Evolutionary conservation across 768 basidiomycete species (phyloP), one percentile per base, ranked within the genome.

Genomic region (Tulasnella sp.): DNA sequence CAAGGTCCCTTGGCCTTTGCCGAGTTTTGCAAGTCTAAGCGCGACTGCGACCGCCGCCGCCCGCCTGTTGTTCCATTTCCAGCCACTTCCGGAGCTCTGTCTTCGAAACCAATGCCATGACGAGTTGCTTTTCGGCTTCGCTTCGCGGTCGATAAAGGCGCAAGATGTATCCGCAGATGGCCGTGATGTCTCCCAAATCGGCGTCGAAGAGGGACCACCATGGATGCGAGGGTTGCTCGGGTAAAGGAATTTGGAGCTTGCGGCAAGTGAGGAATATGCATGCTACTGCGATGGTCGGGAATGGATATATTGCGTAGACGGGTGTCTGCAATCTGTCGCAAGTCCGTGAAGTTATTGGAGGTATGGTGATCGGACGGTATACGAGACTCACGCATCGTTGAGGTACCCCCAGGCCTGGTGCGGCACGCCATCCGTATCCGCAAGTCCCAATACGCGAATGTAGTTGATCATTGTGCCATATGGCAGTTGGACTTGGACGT

Each of bases 121-220:
- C 52, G 52, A 59, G 52, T 32, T 84, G 82, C 64, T 81, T 80
- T 26, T 75, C 78, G 11, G 79, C 67, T n/a, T 75, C 66, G 32
- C 35, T 82, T 67, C 89, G 83, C 64, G 82, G 78, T 4, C 88
- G 84, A 78, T 91, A 98, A 3, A 98, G 81, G 44, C 89, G 84
- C 90, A 92, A 91, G 67, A 96, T 85, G 76, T 86, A 84, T n/a
- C 92, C 94, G 73, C 89, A 89, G 8, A 95, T 88, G 75, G 84
- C 87, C 89, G 90, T 90, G 34, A 97, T 84, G 76, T 97, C 95
- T 69, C 94, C 92, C 87, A 88, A 92, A 0, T 87, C 83, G 0
- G 93, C 91, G 78, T 98, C 97, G 77, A 99, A 99, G 6, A 98
- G 83, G 59, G 91, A 88, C 90, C 92, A 96, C 97, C 97, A 99